phyloP scores from a whole-genome alignment of 176 grass and related monocot species.

The Oryza glaberrima region DNA sequence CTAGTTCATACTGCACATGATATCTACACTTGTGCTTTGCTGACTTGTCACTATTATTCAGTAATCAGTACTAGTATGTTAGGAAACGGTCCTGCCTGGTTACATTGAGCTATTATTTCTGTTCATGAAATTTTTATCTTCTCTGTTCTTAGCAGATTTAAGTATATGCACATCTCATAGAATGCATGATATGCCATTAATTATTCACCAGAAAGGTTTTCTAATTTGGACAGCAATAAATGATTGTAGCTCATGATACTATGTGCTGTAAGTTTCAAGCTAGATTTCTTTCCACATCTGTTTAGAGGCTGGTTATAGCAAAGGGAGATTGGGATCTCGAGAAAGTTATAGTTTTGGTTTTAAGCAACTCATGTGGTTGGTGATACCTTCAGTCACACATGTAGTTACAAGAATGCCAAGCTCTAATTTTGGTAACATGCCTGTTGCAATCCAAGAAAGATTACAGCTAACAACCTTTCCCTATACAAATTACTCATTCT shows the following conservation, averaged over 20 bases:
- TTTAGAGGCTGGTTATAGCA: constrained; percentile 19
- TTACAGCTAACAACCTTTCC: not conserved
- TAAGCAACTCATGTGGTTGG: constrained; percentile 14
- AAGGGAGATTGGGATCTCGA: not conserved
- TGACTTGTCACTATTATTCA: not conserved
- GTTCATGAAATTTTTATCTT: constrained; percentile 24
- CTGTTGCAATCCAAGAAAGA: constrained; percentile 32
- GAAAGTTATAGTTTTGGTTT: constrained; percentile 9
- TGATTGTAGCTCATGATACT: not conserved
- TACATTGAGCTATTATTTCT: not conserved
- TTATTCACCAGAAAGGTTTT: constrained; percentile 2
- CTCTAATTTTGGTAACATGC: constrained; percentile 5
- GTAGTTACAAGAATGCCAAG: not conserved
- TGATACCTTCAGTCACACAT: not conserved
- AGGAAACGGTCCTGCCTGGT: not conserved
- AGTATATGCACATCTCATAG: not conserved
- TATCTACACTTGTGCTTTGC: not conserved
- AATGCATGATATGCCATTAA: constrained; percentile 15
- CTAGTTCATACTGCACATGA: not conserved
- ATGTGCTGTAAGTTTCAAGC: not conserved
- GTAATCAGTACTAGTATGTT: not conserved
- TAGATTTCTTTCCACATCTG: constrained; percentile 13
- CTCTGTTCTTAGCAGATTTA: not conserved
- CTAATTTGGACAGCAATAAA: not conserved
- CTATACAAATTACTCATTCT: not conserved